Conservation (phyloP, 2,329 filamentous ascomycete species). For the Sporothrix euskadiensis region DNA sequence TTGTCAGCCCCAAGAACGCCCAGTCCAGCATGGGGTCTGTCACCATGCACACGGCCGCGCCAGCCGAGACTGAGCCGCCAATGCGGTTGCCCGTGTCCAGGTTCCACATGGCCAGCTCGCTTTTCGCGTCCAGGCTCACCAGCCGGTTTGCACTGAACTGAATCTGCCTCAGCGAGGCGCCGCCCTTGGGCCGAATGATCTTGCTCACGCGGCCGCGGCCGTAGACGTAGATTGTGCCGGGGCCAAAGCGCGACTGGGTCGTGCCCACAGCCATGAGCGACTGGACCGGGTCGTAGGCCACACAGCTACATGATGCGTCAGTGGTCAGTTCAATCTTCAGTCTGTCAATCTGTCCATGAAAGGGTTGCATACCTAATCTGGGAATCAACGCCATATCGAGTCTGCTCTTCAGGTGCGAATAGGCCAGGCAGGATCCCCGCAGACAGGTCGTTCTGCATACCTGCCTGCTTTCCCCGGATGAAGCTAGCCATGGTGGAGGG, state of each 20-base stretch:
- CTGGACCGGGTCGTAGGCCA: conserved; percentile 80
- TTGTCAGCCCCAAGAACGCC: conserved; percentile 79
- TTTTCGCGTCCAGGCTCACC: conserved; percentile 79
- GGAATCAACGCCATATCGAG: conserved; percentile 79
- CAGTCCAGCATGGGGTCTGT: conserved; percentile 93
- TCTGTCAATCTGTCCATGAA: background rate
- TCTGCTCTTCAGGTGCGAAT: conserved; percentile 81
- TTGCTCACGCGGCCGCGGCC: conserved; percentile 80
- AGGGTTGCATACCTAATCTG: conserved; percentile 58
- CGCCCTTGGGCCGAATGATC: conserved; percentile 68
- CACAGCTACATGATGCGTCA: background rate
- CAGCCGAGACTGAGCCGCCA: conserved; percentile 72
- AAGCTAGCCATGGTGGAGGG: conserved; percentile 71
- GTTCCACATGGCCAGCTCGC: conserved; percentile 83
- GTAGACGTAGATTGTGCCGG: conserved; percentile 85
- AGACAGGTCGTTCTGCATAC: conserved; percentile 88
- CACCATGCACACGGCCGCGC: conserved; percentile 69
- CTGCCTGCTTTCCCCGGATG: conserved; percentile 87
- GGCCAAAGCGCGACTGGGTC: conserved; percentile 79
- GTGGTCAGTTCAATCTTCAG: background rate
- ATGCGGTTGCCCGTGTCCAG: conserved; percentile 68
- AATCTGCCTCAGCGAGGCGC: conserved; percentile 72
- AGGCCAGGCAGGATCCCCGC: conserved; percentile 73
- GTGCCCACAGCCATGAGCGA: conserved; percentile 92
- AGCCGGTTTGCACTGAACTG: conserved; percentile 87